phyloP scores from a whole-genome alignment of 352 stramenopile genomes.

The Globisporangium paddicum region DNA sequence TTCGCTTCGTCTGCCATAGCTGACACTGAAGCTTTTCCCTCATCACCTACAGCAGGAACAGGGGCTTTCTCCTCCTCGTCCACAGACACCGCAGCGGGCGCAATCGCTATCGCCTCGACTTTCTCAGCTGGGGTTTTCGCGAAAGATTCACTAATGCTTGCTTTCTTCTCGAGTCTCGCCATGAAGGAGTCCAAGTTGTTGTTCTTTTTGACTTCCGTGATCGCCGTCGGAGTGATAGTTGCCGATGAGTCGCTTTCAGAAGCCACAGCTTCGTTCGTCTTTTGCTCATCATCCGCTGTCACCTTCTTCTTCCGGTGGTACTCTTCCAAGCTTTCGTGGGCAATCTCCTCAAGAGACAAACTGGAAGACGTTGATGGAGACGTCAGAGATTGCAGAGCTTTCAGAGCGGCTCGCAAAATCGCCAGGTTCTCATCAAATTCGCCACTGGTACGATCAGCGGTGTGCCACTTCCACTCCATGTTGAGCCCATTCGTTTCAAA shows the following conservation, averaged over 20 bases:
- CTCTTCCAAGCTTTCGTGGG: constrained; percentile 27
- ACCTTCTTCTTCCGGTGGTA: constrained; percentile 25
- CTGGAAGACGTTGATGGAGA: constrained; percentile 28
- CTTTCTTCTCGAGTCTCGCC: constrained; percentile 45
- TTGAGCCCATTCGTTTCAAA: constrained; percentile 71
- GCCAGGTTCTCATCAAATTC: constrained; percentile 70
- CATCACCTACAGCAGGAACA: too few relatives aligned
- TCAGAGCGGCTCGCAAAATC: constrained; percentile 53
- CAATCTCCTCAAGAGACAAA: constrained; percentile 52
- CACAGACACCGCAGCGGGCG: neutral
- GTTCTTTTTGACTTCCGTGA: constrained; percentile 1
- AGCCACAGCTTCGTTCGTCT: neutral
- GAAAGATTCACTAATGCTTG: constrained; percentile 25
- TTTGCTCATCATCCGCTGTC: neutral
- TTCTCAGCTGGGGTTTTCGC: constrained; percentile 18
- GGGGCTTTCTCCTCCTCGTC: constrained; percentile 23
- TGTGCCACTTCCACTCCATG: constrained; percentile 85
- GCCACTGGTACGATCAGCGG: constrained; percentile 43
- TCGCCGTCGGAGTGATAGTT: constrained; percentile 4
- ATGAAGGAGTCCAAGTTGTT: constrained; percentile 47
- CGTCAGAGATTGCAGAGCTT: constrained; percentile 55
- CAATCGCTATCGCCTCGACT: neutral
- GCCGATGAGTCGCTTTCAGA: neutral
- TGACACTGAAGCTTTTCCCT: constrained; percentile 17
- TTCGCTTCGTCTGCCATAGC: neutral